Evolutionary conservation across 192 early-diverging fungal genomes (phyloP), one percentile per base, ranked within the genome.

Genomic region (Chytriomyces confervae): DNA sequence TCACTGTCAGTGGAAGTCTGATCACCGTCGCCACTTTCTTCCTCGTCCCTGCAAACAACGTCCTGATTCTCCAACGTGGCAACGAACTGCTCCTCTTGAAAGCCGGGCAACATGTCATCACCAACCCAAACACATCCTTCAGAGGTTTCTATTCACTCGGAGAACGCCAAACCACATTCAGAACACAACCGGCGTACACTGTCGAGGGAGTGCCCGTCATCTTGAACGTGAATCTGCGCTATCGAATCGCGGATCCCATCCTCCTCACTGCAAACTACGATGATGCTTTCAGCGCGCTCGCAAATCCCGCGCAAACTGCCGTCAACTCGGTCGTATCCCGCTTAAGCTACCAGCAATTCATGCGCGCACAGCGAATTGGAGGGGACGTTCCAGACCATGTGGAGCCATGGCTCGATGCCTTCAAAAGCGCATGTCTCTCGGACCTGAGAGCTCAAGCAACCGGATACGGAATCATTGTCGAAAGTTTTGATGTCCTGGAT

Each of bases 31-130:
- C 84, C 47, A 86, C 84, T 8, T 87, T 87, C 60, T 79, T 87
- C 66, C 79, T 84, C 57, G 80, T 87, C 23, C 86, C 86, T 18
- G 86, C 84, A n/a, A 86, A 86, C 70, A 86, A 86, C 50, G 80
- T 86, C 23, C 69, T 81, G 13, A 76, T 87, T 47, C 69, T 87
- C 43, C 86, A 87, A 72, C 81, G 80, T 51, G 86, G 82, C 36
- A 84, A 82, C 27, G 73, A 84, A 46, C 69, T 87, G 9, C 53
- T 87, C 7, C 65, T 74, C 16, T 66, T 87, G 13, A 50, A 79
- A 13, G 86, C 81, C 45, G 86, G 86, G 11, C 86, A 87, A 80
- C 86, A 87, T 63, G 84, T 85, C 63, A 80, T 86, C 57, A 85
- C 84, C 9, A 83, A 84, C 51, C 77, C 84, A 53, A 75, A 78